Conservation (phyloP, 2,329 filamentous ascomycete species). For the Fusarium succisae region DNA sequence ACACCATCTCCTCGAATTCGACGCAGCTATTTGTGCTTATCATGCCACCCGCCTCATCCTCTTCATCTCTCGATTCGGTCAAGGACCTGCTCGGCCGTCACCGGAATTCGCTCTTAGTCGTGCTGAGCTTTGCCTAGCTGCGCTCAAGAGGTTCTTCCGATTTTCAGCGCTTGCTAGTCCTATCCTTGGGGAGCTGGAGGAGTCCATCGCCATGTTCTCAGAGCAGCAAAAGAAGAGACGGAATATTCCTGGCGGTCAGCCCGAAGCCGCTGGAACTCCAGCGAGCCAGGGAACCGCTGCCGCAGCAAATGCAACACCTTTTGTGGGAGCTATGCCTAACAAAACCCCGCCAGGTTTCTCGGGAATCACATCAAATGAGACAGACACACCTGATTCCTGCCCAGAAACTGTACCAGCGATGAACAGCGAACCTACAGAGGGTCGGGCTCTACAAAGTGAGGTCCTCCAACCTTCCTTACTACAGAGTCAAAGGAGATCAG, state of each 20-base stretch:
- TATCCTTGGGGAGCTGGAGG: neutral
- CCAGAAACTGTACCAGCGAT: neutral
- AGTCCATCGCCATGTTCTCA: neutral
- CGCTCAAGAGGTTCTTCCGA: neutral
- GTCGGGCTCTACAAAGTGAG: neutral
- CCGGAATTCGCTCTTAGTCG: neutral
- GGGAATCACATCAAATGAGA: neutral
- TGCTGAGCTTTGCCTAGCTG: neutral
- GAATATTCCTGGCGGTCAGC: neutral
- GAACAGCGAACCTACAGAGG: neutral
- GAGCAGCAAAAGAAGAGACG: neutral
- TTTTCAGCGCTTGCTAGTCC: neutral
- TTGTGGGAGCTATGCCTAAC: neutral
- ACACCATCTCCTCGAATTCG: neutral
- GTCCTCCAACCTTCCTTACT: neutral
- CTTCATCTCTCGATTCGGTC: neutral
- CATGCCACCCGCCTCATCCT: neutral
- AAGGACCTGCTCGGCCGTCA: neutral
- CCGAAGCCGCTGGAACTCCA: rapidly evolving
- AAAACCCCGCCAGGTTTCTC: neutral
- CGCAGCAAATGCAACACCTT: neutral
- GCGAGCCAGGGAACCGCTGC: neutral
- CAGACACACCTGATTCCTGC: rapidly evolving
- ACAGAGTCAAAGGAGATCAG: neutral
- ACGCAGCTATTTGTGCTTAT: neutral